Evolutionary conservation across 192 early-diverging fungal species (phyloP), one percentile per base, ranked within the genome.

Genomic region (Irineochytrium annulatum): DNA sequence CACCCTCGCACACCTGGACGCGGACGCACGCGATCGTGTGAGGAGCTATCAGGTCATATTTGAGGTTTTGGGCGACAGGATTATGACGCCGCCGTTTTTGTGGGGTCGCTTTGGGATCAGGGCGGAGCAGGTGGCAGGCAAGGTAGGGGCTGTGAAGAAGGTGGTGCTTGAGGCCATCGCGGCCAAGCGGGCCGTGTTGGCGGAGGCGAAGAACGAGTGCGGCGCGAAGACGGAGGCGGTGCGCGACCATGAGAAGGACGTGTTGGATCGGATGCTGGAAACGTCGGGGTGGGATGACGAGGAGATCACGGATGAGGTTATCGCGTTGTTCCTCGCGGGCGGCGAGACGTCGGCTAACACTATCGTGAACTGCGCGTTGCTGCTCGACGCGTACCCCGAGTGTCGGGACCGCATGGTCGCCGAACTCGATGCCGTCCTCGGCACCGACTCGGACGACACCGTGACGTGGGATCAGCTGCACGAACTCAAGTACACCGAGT

Each of bases 271-370:
- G n/a, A n/a, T n/a, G n/a, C n/a, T n/a, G n/a, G n/a, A n/a, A n/a
- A n/a, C n/a, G n/a, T n/a, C n/a, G n/a, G n/a, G n/a, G n/a, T n/a
- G n/a, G n/a, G n/a, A n/a, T n/a, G 48, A 67, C 1, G 56, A 66
- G 0, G 76, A 72, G 14, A 52, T 82, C 1, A 49, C 68, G 16
- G 76, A 76, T 32, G 79, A 82, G 46, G 44, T 72, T 6, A 44
- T 82, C 3, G 67, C 65, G 14, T 58, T 82, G 1, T 69, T 75
- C 2, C 67, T 81, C 54, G 80, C 80, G 27, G 78, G 80, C 2
- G 73, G 80, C 34, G 80, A 80, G 27, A 82, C 77, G 11, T 76
- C 73, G n/a, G 59, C 78, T 0, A 78, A 80, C 34, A 74, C 75
- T 3, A 29, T 78, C 2, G 63, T 75, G 2, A 74, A 72, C 45